Base-by-base conservation (phyloP, 225 moss, liverwort and hornwort species). In the Pseudisothecium myosuroides region DNA sequence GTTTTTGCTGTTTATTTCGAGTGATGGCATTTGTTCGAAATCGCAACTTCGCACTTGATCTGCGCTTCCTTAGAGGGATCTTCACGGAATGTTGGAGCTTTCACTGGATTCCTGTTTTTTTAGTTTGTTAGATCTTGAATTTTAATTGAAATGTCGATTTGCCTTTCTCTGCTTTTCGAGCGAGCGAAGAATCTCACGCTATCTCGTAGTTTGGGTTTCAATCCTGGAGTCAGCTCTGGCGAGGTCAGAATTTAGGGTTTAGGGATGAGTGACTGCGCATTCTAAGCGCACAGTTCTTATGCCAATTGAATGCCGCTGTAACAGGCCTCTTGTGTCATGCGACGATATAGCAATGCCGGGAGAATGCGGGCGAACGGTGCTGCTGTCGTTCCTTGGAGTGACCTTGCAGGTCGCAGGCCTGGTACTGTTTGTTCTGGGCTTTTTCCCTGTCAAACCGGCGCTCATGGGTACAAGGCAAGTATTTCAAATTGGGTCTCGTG, bases 371-470 rank as follows among this genome's bases (percentile, higher is more conserved):
- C 83, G 92, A 89, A 73, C 59, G 80, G 85, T 90, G 83, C 63
- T 91, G 50, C 24, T 91, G 69, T 92, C 90, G 76, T 23, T 92
- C 83, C 49, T 91, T 29, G 94, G 94, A 49, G 79, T 91, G 75
- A 83, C 91, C 78, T 89, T 97, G 88, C 97, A 97, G 92, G 90
- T 94, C 58, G 82, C 88, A 77, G 97, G 97, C 80, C 91, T 97
- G 49, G 69, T 93, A 20, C 92, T 97, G 65, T 97, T 97, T 89
- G 95, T 96, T 72, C 81, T 96, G 45, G 97, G 97, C 10, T 96
- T 96, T 88, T 97, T 97, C 92, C 97, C 97, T 43, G 97, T 97
- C 50, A 97, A 96, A 89, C 95, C 96, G 39, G 93, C 95, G 45
- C 93, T 97, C 80, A 87, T 73, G 76, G 95, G 97, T 88, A 60